Conservation (phyloP, 495 filamentous ascomycete species). For the Talaromyces nanjingensis region DNA sequence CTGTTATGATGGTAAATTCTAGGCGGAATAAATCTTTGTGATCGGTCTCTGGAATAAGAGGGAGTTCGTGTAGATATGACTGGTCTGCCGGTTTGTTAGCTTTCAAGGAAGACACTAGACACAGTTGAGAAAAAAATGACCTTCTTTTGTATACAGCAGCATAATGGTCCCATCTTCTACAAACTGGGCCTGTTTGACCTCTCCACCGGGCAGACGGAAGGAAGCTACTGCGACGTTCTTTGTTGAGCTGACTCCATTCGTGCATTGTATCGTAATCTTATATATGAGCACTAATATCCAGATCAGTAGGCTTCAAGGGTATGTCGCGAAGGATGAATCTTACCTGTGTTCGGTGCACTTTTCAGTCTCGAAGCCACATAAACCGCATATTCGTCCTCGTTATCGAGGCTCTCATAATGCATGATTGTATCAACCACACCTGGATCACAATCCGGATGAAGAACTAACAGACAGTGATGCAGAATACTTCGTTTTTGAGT, state of each 20-base stretch:
- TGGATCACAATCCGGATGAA: conserved; percentile 36
- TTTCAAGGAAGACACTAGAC: background rate
- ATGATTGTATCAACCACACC: conserved; percentile 29
- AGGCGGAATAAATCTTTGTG: conserved; percentile 10
- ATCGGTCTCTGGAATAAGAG: conserved; percentile 12
- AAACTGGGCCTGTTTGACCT: conserved; percentile 48
- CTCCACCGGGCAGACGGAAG: conserved; percentile 33
- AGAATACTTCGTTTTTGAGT: conserved; percentile 51
- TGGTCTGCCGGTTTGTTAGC: conserved; percentile 14
- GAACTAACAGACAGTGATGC: conserved; percentile 40
- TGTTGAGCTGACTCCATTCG: conserved; percentile 51
- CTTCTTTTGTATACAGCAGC: conserved; percentile 36
- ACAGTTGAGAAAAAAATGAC: conserved; percentile 23
- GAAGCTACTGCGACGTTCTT: conserved; percentile 31
- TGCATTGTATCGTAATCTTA: conserved; percentile 37
- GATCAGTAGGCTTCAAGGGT: conserved; percentile 1
- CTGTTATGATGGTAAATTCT: conserved; percentile 9
- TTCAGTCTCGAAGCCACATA: conserved; percentile 29
- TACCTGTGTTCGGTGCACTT: conserved; percentile 29
- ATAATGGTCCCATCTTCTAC: conserved; percentile 47
- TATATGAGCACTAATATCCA: conserved; percentile 40
- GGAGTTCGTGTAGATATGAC: conserved; percentile 28
- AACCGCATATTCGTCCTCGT: conserved; percentile 24
- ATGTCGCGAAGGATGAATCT: background rate
- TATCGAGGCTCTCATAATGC: conserved; percentile 26